Evolutionary conservation across 2,329 filamentous ascomycete species (phyloP).

Genomic region (Penicillium sp.): DNA sequence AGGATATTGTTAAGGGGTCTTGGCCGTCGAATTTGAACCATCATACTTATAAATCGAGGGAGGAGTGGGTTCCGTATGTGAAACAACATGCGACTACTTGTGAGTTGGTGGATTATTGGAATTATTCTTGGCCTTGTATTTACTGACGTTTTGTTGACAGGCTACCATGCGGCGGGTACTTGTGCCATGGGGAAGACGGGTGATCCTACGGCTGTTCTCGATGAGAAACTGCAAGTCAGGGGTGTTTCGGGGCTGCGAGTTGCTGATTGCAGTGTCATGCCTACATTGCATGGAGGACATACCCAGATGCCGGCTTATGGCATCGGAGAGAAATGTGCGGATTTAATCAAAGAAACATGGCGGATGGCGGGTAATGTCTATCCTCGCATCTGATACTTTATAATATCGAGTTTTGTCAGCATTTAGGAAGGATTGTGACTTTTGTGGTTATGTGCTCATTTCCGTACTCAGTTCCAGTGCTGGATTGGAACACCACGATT

Average conservation of each 20-base stretch:
- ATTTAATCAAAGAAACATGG: slow-evolving; percentile 49
- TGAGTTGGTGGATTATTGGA: slow-evolving; percentile 33
- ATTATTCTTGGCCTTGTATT: neutral
- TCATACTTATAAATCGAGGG: slow-evolving; percentile 52
- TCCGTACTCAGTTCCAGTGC: neutral
- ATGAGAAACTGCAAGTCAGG: slow-evolving; percentile 53
- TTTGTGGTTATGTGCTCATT: neutral
- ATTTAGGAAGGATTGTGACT: neutral
- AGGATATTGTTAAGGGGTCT: slow-evolving; percentile 57
- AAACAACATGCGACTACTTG: slow-evolving; percentile 61
- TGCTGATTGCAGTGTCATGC: slow-evolving; percentile 55
- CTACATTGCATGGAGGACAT: slow-evolving; percentile 50
- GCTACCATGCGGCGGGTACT: slow-evolving; percentile 58
- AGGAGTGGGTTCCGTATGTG: slow-evolving; percentile 59
- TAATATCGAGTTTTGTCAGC: neutral
- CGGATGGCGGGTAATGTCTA: slow-evolving; percentile 16
- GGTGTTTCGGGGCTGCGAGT: slow-evolving; percentile 56
- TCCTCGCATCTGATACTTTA: slow-evolving; percentile 10
- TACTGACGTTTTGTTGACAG: slow-evolving; percentile 22
- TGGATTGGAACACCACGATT: neutral
- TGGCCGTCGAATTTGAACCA: slow-evolving; percentile 57
- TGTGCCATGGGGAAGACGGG: slow-evolving; percentile 54
- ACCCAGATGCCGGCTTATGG: slow-evolving; percentile 60
- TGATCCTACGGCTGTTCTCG: slow-evolving; percentile 53
- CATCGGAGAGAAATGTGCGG: slow-evolving; percentile 55